Conservation (phyloP, 371 early-diverging fungal genomes). For the Apophysomyces sp. region DNA sequence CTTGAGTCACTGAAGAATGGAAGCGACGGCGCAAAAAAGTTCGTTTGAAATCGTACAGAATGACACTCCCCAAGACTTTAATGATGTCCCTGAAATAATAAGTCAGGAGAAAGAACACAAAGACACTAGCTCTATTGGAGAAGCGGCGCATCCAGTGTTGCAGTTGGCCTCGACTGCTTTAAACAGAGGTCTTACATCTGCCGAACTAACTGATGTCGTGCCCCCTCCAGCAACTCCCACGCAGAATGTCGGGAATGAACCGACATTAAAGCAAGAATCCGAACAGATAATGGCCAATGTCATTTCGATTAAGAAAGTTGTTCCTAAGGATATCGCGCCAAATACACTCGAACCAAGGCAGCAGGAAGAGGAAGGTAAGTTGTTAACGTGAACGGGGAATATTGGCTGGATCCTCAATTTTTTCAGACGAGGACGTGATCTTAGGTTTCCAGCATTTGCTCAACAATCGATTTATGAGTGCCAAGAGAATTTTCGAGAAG, state of each 20-base stretch:
- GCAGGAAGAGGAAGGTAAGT: slow-evolving; percentile 49
- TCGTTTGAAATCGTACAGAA: not conserved
- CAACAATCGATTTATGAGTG: slow-evolving; percentile 46
- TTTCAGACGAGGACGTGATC: slow-evolving; percentile 1
- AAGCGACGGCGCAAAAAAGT: not conserved
- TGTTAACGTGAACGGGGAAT: slow-evolving; percentile 19
- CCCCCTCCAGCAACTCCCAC: not conserved
- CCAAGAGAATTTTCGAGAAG: slow-evolving; percentile 37
- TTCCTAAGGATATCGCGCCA: slow-evolving; percentile 19
- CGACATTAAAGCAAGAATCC: slow-evolving; percentile 1
- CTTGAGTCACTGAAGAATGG: not conserved
- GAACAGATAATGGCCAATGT: slow-evolving; percentile 17
- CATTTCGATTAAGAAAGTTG: slow-evolving; percentile 15
- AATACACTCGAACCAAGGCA: slow-evolving; percentile 50
- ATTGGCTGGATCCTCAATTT: not conserved
- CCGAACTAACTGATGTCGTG: slow-evolving; percentile 7
- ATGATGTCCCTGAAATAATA: not conserved
- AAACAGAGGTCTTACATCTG: slow-evolving; percentile 1
- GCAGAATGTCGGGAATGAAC: not conserved
- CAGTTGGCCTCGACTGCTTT: slow-evolving; percentile 14
- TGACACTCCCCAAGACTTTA: not conserved
- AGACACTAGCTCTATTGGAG: not conserved
- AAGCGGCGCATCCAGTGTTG: slow-evolving; percentile 15
- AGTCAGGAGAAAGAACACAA: not conserved
- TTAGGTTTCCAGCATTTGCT: slow-evolving; percentile 32